Percentiles rank a stretch among this genome's conserved stretches.
phyloP scores from a whole-genome alignment of 2,329 filamentous ascomycete species.

The Hirsutella rhossiliensis region DNA sequence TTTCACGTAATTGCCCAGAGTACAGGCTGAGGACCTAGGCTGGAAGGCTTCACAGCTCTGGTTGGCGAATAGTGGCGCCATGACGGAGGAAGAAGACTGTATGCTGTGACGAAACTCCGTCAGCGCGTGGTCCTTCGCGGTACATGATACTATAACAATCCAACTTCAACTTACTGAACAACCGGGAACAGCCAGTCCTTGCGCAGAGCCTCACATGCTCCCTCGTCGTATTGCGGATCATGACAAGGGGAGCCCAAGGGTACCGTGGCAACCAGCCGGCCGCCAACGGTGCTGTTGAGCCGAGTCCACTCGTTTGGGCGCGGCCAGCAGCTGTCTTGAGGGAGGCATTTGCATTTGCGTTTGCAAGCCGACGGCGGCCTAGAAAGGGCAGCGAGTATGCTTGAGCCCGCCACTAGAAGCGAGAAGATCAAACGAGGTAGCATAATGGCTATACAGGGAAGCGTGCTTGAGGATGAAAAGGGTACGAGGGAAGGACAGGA shows the following conservation, averaged over 20 bases:
- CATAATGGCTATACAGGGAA: neutral
- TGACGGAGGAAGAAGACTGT: constrained; percentile 9
- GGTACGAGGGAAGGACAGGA: neutral
- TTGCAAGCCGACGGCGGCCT: neutral
- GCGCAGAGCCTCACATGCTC: constrained; percentile 27
- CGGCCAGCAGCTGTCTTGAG: constrained; percentile 43
- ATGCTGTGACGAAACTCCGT: neutral
- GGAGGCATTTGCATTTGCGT: constrained; percentile 21
- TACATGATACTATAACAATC: too few relatives aligned
- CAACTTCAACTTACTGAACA: constrained; percentile 31
- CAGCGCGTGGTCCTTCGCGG: constrained; percentile 9
- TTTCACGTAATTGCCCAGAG: constrained; percentile 24
- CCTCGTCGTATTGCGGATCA: constrained; percentile 30
- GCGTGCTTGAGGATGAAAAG: too few relatives aligned
- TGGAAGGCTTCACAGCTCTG: constrained; percentile 19
- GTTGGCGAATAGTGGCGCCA: constrained; percentile 19
- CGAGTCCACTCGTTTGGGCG: constrained; percentile 27
- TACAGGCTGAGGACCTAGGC: constrained; percentile 24
- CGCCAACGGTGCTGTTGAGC: constrained; percentile 39
- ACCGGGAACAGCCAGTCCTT: constrained; percentile 30
- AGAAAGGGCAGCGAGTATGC: neutral
- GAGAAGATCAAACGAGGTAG: neutral
- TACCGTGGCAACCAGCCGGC: constrained; percentile 36
- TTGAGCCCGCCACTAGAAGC: neutral
- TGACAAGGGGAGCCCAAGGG: constrained; percentile 44